Evolutionary conservation across 306 rosid species (phyloP), one percentile per base, ranked within the genome.

Genomic region (Prinsepia uniflora): DNA sequence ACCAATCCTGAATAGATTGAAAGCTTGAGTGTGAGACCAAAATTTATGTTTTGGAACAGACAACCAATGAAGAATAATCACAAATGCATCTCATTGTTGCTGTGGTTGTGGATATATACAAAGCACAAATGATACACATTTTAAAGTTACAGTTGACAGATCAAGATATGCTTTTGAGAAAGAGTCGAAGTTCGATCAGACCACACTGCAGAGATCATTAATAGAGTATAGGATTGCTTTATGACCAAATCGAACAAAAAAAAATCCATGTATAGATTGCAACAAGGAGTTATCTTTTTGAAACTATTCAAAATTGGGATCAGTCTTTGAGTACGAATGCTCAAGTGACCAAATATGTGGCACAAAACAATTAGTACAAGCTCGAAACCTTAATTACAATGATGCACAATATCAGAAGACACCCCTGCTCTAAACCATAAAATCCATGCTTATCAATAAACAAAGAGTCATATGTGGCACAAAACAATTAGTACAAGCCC

Each of bases 1-100:
- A 73, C 99, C 99, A 95, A 80, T 95, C 99, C 99, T 95, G 84
- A 56, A 78, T 30, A 76, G 15, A 55, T 39, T 67, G 74, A 78
- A 64, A 63, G 36, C 24, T 72, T 20, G 48, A 50, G 71, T 44
- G 67, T 77, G 49, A 82, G 87, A 88, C 71, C 68, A 74, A 77
- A 44, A 30, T 44, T 56, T 45, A 73, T 63, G 19, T 22, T 63
- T 66, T 18, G 63, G 45, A 39, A 57, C 8, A 52, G 67, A 70
- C 57, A 54, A 39, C 30, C 15, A 20, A 50, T 50, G 24, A 49
- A 41, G 12, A 66, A 12, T 30, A 48, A n/a, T 49, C 19, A 30
- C 72, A 48, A 67, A 43, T 34, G 15, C 48, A 48, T 13, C 8
- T 60, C 66, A 17, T 39, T 19, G 12, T 7, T 8, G 30, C 30